phyloP scores from a whole-genome alignment of 768 basidiomycete genomes.

The Asterophora parasitica region DNA sequence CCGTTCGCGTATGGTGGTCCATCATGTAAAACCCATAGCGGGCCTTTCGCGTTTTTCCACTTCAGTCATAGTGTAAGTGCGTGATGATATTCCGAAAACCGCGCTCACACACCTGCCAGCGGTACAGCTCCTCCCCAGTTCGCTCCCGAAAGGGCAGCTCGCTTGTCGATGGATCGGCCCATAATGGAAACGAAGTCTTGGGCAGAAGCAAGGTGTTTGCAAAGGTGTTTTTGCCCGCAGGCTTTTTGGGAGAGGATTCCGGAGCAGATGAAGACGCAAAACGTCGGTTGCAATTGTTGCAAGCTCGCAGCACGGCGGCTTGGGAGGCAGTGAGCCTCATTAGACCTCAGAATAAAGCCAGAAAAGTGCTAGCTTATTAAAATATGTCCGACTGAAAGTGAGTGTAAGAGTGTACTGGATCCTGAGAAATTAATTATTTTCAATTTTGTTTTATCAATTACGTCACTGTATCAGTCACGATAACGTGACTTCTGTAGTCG shows the following conservation, averaged over 20 bases:
- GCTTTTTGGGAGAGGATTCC: slow-evolving; percentile 1
- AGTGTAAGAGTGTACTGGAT: no score
- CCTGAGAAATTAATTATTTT: no score
- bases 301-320: not conserved
- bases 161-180: slow-evolving; percentile 58
- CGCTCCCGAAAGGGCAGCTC: slow-evolving; percentile 54
- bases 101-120: slow-evolving; percentile 56
- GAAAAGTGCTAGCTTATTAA: no score
- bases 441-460: no score
- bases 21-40: slow-evolving; percentile 85
- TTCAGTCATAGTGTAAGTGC: slow-evolving; percentile 22
- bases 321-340: slow-evolving; percentile 7
- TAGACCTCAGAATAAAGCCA: not conserved
- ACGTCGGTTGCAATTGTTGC: slow-evolving; percentile 9
- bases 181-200: slow-evolving; percentile 73
- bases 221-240: slow-evolving; percentile 35
- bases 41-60: slow-evolving; percentile 62
- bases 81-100: not conserved
- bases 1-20: slow-evolving; percentile 99
- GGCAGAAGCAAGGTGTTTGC: slow-evolving; percentile 73
- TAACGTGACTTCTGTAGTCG: no score
- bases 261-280: slow-evolving; percentile 7
- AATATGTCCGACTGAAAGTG: no score
- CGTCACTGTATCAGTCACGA: no score
- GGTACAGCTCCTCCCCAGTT: slow-evolving; percentile 73